Conservation (phyloP, 2,329 filamentous ascomycete genomes). For the Blastomyces parvus region DNA sequence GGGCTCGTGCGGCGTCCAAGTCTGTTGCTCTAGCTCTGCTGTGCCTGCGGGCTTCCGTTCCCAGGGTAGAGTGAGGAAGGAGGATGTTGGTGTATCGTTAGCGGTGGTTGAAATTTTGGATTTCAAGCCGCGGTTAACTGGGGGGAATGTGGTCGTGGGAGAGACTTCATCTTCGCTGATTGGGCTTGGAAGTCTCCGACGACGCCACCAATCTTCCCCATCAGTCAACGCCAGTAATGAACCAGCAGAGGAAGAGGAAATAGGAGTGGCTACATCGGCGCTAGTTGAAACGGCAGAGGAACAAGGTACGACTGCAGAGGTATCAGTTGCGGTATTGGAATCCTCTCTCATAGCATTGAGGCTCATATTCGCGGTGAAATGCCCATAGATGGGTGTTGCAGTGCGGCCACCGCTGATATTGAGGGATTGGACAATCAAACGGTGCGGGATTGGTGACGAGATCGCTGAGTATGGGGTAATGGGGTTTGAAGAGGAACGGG, state of each 20-base stretch:
- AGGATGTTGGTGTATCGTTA: not conserved
- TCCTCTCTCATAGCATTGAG: slow-evolving; percentile 14
- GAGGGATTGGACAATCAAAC: slow-evolving; percentile 24
- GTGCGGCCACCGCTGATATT: slow-evolving; percentile 25
- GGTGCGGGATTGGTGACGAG: slow-evolving; percentile 24
- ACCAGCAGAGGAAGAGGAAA: not conserved
- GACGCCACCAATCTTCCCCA: slow-evolving; percentile 13
- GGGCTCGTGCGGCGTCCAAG: not conserved
- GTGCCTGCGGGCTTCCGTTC: not conserved
- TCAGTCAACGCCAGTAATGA: not conserved
- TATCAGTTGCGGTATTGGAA: not conserved
- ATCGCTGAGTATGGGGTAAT: slow-evolving; percentile 20
- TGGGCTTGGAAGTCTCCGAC: slow-evolving; percentile 31
- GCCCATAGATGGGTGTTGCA: slow-evolving; percentile 24
- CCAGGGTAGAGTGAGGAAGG: not conserved
- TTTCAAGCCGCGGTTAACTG: not conserved
- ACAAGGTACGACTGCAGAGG: not conserved
- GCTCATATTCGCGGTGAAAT: slow-evolving; percentile 22
- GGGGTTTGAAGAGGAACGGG: slow-evolving; percentile 17
- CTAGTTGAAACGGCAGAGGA: not conserved
- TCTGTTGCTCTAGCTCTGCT: not conserved
- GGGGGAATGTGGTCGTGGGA: slow-evolving; percentile 2
- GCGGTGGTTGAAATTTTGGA: not conserved
- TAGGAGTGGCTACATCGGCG: not conserved
- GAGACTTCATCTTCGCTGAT: slow-evolving; percentile 30